These are phyloP conservation scores for Trichosporon coremiiforme DNA, from an alignment of 1,284 basidiomycete genomes.

Conservation along the genomic window DNA sequence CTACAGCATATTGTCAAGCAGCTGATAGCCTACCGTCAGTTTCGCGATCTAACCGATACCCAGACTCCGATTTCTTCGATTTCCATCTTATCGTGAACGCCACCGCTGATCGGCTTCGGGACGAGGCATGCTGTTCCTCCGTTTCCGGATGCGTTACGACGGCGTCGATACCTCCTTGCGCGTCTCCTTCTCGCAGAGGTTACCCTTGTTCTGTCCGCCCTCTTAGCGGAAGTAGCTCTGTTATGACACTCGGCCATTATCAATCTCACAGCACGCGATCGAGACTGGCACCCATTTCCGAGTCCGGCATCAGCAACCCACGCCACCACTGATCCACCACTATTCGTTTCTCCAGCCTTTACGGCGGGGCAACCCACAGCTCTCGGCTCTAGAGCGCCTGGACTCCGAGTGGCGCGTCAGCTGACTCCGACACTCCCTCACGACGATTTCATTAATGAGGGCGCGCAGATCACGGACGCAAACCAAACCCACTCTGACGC, in stretches of 20 bases:
- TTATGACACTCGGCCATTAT: no score
- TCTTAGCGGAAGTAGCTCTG: no score
- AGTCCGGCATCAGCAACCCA: background rate
- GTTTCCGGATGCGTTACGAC: background rate
- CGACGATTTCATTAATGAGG: background rate
- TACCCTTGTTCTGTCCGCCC: no score
- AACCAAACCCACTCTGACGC: conserved; percentile 13
- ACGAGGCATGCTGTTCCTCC: background rate
- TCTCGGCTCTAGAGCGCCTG: no score
- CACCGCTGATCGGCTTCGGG: background rate
- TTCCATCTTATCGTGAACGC: background rate
- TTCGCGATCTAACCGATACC: background rate
- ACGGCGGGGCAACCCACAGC: no score
- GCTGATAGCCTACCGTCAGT: no score
- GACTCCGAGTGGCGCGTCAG: background rate
- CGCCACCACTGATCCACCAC: no score
- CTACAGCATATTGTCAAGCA: no score
- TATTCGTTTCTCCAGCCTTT: no score
- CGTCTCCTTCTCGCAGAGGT: background rate
- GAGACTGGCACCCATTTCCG: no score
- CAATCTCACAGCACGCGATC: no score
- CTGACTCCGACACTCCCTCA: background rate
- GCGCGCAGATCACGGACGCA: background rate
- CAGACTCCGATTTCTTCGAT: background rate
- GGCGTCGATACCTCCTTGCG: background rate